Conservation (phyloP, 2,329 filamentous ascomycete species). For the Dothistroma pini region DNA sequence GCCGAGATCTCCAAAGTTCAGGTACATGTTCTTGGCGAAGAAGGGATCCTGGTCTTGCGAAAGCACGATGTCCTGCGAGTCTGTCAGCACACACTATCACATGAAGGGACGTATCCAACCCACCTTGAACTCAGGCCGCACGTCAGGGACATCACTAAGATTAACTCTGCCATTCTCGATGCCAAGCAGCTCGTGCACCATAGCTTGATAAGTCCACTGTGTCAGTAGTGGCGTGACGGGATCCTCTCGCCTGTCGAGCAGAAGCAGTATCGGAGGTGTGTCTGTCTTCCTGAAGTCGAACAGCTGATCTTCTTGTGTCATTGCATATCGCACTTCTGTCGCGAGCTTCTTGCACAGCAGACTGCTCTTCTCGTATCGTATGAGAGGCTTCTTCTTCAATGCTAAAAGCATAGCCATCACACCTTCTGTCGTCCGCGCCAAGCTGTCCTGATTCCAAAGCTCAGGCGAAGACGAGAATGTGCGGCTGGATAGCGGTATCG, state of each 20-base stretch:
- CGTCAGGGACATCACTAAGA: conserved; percentile 56
- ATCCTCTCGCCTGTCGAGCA: conserved; percentile 89
- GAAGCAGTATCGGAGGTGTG: conserved; percentile 85
- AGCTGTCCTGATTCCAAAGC: conserved; percentile 82
- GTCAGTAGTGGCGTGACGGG: conserved; percentile 90
- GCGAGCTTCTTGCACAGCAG: conserved; percentile 87
- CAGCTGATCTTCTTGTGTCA: conserved; percentile 91
- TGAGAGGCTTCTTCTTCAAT: conserved; percentile 93
- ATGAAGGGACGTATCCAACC: not conserved
- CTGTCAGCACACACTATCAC: conserved; percentile 7
- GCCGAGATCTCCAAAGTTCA: conserved; percentile 93
- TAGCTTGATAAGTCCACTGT: conserved; percentile 99
- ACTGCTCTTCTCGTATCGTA: conserved; percentile 90
- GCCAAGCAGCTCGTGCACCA: conserved; percentile 94
- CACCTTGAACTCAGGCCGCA: conserved; percentile 32
- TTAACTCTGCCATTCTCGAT: conserved; percentile 95
- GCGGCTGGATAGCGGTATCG: conserved; percentile 30
- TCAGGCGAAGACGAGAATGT: conserved; percentile 56
- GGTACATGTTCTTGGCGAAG: conserved; percentile 99
- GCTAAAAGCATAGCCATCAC: conserved; percentile 78
- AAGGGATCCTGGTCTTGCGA: conserved; percentile 98
- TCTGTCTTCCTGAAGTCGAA: conserved; percentile 96
- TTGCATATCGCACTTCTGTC: conserved; percentile 84
- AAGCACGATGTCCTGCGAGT: conserved; percentile 75
- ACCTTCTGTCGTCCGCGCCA: conserved; percentile 84